These are phyloP conservation scores for Globisporangium cederbergense DNA, from an alignment of 352 stramenopile species.

Conservation along the genomic window DNA sequence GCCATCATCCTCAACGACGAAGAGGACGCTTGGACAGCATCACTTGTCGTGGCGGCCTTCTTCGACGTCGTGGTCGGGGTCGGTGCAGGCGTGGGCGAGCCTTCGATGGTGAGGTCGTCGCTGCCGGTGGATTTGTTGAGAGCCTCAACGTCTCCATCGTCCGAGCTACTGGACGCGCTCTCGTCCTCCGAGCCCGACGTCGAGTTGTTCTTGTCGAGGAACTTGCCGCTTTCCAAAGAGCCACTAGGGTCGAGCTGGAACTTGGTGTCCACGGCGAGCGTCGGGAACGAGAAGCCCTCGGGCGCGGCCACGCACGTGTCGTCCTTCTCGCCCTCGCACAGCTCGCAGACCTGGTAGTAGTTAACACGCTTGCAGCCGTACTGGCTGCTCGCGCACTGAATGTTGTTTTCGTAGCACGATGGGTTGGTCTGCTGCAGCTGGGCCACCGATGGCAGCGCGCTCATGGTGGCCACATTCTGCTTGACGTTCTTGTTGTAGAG, in stretches of 20 bases:
- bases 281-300: constrained; percentile 42
- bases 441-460: constrained; percentile 36
- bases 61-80: constrained; percentile 3
- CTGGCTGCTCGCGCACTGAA: constrained; percentile 32
- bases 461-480: constrained; percentile 32
- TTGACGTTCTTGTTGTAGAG: constrained; percentile 53
- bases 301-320: constrained; percentile 35
- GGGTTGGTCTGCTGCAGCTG: constrained; percentile 48
- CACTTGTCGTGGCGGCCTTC: not conserved
- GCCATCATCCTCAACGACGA: not conserved
- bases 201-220: constrained; percentile 13
- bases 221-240: constrained; percentile 1
- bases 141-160: not conserved
- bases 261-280: constrained; percentile 29
- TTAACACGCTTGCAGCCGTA: constrained; percentile 55
- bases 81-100: not conserved
- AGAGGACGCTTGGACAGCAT: not conserved
- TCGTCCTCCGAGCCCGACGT: constrained; percentile 9
- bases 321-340: constrained; percentile 30
- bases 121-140: constrained; percentile 3
- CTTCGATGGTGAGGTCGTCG: constrained; percentile 1
- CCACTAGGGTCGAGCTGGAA: constrained; percentile 17
- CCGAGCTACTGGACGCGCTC: not conserved
- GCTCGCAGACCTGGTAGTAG: constrained; percentile 60
- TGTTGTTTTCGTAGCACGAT: constrained; percentile 66